These are phyloP conservation scores for Lachnum nothofagi DNA, from an alignment of 2,329 filamentous ascomycete species.

Conservation along the genomic window DNA sequence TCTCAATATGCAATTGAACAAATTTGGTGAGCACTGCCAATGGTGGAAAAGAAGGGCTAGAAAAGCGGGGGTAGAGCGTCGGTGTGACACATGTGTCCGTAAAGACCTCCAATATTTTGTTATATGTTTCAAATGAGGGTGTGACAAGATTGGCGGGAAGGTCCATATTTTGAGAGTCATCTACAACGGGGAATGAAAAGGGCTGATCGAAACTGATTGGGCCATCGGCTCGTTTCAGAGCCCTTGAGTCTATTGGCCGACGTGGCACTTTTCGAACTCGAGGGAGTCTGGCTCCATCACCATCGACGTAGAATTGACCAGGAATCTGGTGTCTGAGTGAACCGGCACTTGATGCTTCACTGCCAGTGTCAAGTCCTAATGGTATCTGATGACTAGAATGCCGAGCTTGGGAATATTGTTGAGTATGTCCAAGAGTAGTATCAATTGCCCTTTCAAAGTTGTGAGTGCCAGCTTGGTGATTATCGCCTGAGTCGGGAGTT, in stretches of 20 bases:
- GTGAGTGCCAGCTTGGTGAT: background rate
- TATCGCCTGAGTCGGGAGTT: conserved; percentile 2
- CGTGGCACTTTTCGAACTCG: conserved; percentile 21
- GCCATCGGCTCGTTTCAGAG: background rate
- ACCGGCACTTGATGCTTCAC: conserved; percentile 16
- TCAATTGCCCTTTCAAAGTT: background rate
- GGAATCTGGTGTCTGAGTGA: conserved; percentile 14
- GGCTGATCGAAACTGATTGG: background rate
- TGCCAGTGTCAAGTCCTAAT: conserved; percentile 1
- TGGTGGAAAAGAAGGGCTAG: conserved; percentile 17
- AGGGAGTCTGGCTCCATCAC: conserved; percentile 25
- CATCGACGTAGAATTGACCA: conserved; percentile 27
- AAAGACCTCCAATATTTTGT: conserved; percentile 17
- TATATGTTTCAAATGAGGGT: conserved; percentile 16
- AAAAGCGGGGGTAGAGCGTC: conserved; percentile 13
- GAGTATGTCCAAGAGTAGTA: background rate
- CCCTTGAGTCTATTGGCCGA: conserved; percentile 9
- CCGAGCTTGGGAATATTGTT: background rate
- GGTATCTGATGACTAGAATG: background rate
- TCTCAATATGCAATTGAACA: no score
- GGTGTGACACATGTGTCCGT: conserved; percentile 18
- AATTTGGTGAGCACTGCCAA: no score
- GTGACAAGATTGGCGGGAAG: background rate
- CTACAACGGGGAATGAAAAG: conserved; percentile 14
- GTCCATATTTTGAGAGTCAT: conserved; percentile 3